Evolutionary conservation across 495 filamentous ascomycete genomes (phyloP).

Genomic region (Daldinia decipiens): DNA sequence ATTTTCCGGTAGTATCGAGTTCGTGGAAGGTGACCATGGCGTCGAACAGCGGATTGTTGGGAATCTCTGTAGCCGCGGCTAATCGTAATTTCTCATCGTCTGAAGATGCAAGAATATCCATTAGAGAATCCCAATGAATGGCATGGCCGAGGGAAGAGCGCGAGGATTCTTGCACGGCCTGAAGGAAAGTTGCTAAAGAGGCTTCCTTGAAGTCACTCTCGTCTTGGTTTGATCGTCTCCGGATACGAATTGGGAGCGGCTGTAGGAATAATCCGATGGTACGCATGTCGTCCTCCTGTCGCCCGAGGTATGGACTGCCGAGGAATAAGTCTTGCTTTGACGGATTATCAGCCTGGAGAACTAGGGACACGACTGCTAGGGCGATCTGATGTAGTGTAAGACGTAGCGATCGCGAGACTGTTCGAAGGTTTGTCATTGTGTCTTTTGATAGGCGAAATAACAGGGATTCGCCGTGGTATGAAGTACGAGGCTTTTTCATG

Average conservation of each 20-base stretch:
- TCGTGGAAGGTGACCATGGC: not conserved
- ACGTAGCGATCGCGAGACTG: not conserved
- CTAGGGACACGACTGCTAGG: not conserved
- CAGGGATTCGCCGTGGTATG: not conserved
- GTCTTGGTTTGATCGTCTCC: not conserved
- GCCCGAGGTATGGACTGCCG: not conserved
- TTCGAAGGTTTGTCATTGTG: not conserved
- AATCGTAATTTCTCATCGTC: not conserved
- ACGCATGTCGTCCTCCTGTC: not conserved
- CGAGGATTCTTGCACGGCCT: not conserved
- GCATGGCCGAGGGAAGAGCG: not conserved
- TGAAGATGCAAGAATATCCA: not conserved
- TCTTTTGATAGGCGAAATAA: not conserved
- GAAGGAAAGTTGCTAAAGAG: not conserved
- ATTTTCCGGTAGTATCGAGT: not conserved
- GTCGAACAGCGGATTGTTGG: conserved; percentile 2
- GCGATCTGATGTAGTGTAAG: not conserved
- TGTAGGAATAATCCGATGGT: not conserved
- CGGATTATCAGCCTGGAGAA: not conserved
- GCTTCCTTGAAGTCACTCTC: not conserved
- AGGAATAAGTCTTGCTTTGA: not conserved
- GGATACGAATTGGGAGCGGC: not conserved
- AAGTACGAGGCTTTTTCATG: not conserved
- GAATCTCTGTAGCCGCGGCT: not conserved
- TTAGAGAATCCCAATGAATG: not conserved